Evolutionary conservation across 129 eudicot genomes (phyloP), one percentile per base, ranked within the genome.

Genomic region (Helianthus tuberosus): DNA sequence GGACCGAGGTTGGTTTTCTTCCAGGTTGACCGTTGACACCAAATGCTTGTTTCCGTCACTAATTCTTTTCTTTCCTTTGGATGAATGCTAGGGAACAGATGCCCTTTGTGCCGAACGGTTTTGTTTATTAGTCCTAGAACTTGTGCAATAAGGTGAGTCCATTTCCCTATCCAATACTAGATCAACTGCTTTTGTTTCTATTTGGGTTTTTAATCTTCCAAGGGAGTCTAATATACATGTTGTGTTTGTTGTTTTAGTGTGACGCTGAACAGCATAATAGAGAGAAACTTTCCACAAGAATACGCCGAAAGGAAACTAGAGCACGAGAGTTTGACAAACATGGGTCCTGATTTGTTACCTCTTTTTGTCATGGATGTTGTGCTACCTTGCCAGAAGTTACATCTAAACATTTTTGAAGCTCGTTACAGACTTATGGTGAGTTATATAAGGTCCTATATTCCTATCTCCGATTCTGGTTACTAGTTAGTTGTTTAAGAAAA

Each of bases 361-460:
- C 96, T 95, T 68, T 95, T 95, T 64, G 97, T 91, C 77, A 91
- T 95, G 99, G 99, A 95, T 80, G 97, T 87, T 75, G 96, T 88
- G 58, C 66, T 95, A n/a, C 99, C 99, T 36, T 95, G 97, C 81
- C 91, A 95, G 79, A 95, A 91, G 87, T 73, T 95, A 73, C 94
- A 87, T 61, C 80, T 95, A 15, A 91, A 95, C 75, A 91, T 95
- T 35, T 95, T 95, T 85, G 99, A 95, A 76, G 94, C 99, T 50
- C 99, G 99, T 50, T 95, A 95, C 65, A 91, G 99, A 80, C 96
- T 95, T 52, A 91, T 95, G 99, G 99, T 95, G 64, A 85, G 94
- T 80, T 77, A 77, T 69, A 50, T 15, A 41, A 20, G 20, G 72
- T 48, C 64, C 20, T 49, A 61, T 77, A 50, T 63, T 50, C 58